Conservation (phyloP, 345 rosid species). For the sweet orange (Citrus sinensis) region DVS_A1.0 CM039165.1:35969001-35969500, state of each 20-base stretch:
- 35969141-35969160: background rate
- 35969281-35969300: conserved; percentile 33
- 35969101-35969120: background rate
- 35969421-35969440: conserved; percentile 45
- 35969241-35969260: background rate
- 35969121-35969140: background rate
- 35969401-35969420: conserved; percentile 59
- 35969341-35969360: conserved; percentile 53
- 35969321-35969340: conserved; percentile 55
- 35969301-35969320: conserved; percentile 56
- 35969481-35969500: conserved; percentile 70
- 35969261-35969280: conserved; percentile 33
- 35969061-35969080: too few relatives aligned
- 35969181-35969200: background rate
- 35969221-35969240: background rate
- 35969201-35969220: background rate
- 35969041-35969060: too few relatives aligned
- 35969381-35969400: conserved; percentile 48
- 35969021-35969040: too few relatives aligned
- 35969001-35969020: background rate
- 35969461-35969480: conserved; percentile 25
- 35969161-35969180: background rate
- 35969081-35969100: too few relatives aligned
- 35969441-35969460: conserved; percentile 64
- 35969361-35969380: conserved; percentile 51